Conservation (phyloP, 768 basidiomycete species). For the Serendipita sp. region DNA sequence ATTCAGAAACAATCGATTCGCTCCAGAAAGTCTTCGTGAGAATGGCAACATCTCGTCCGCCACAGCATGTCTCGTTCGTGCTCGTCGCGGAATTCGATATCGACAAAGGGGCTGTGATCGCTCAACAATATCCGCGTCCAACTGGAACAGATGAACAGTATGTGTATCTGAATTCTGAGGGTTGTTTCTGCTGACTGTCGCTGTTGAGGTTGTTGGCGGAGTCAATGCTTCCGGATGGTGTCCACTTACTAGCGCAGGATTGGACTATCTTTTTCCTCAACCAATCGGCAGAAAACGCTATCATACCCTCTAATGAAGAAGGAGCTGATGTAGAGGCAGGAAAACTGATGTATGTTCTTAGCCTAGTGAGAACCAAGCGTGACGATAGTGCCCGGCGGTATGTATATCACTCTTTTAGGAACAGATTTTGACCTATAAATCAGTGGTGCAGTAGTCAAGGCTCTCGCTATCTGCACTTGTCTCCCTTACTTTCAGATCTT, state of each 20-base stretch:
- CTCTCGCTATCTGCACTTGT: slow-evolving; percentile 82
- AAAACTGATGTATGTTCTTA: slow-evolving; percentile 68
- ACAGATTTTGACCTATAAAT: slow-evolving; percentile 29
- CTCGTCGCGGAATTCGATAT: slow-evolving; percentile 99
- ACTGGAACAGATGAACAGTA: slow-evolving; percentile 91
- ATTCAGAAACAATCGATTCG: no score
- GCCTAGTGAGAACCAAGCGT: slow-evolving; percentile 80
- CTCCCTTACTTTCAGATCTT: slow-evolving; percentile 93
- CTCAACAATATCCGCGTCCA: slow-evolving; percentile 91
- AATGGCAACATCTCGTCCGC: neutral
- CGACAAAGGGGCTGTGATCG: slow-evolving; percentile 78
- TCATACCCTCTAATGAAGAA: slow-evolving; percentile 60
- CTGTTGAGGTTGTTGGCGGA: slow-evolving; percentile 67
- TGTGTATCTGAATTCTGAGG: slow-evolving; percentile 13
- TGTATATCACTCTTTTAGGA: slow-evolving; percentile 12
- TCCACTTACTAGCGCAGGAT: slow-evolving; percentile 84
- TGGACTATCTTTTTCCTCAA: slow-evolving; percentile 99
- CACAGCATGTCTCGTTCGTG: slow-evolving; percentile 51
- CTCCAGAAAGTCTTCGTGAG: no score
- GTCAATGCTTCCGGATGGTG: slow-evolving; percentile 97
- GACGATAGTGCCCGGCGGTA: slow-evolving; percentile 70
- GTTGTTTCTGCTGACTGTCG: neutral
- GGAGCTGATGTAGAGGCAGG: slow-evolving; percentile 6
- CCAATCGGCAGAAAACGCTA: slow-evolving; percentile 77
- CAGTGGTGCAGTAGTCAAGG: slow-evolving; percentile 74